These are phyloP conservation scores for Suillus paluster DNA, from an alignment of 768 basidiomycete genomes.

Conservation along the genomic window DNA sequence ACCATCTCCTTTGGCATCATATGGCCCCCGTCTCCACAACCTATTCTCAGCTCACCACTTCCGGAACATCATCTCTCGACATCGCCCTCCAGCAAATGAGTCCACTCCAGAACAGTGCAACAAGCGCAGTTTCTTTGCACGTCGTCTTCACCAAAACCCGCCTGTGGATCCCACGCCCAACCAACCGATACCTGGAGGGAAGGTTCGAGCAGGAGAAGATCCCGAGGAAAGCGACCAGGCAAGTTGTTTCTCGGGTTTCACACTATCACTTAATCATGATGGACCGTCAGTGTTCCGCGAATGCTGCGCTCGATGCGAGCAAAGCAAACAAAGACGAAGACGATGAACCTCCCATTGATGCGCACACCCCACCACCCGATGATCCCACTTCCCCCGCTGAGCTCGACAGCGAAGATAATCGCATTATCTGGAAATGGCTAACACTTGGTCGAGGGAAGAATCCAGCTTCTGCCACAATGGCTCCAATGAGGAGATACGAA, in stretches of 20 bases:
- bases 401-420: neutral
- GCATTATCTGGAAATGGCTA: neutral
- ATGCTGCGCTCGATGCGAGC: neutral
- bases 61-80: too few species aligned
- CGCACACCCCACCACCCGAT: neutral
- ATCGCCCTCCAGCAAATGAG: too few species aligned
- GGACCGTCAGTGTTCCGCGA: neutral
- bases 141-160: too few species aligned
- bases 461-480: neutral
- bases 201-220: neutral
- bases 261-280: neutral
- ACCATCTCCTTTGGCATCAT: neutral
- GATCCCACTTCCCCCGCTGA: neutral
- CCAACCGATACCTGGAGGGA: neutral
- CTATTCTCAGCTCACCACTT: too few species aligned
- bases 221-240: neutral
- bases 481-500: neutral
- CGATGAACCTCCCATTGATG: neutral
- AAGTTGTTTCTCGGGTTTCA: neutral
- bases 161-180: too few species aligned
- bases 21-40: neutral
- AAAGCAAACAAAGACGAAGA: neutral
- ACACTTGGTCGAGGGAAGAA: neutral
- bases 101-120: too few species aligned
- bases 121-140: too few species aligned